These are phyloP conservation scores for Phytophthora uliginosa DNA, from an alignment of 352 stramenopile genomes.

Conservation along the genomic window DNA sequence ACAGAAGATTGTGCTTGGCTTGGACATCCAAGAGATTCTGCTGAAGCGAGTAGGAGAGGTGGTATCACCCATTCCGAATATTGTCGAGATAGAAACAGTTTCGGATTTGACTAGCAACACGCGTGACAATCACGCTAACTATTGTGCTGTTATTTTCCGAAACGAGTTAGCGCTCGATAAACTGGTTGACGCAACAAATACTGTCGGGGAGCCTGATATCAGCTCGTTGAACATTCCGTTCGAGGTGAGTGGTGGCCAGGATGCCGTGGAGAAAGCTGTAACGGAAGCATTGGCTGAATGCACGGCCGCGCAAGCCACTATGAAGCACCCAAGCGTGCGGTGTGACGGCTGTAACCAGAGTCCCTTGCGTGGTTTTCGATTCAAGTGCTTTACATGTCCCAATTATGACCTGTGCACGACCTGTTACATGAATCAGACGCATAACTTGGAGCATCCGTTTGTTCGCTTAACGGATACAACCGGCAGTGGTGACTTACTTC, in stretches of 20 bases:
- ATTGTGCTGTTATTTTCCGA: slow-evolving; percentile 62
- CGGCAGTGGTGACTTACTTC: slow-evolving; percentile 64
- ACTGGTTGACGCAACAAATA: slow-evolving; percentile 54
- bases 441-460: slow-evolving; percentile 78
- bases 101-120: not conserved
- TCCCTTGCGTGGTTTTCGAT: slow-evolving; percentile 71
- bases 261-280: slow-evolving; percentile 35
- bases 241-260: slow-evolving; percentile 26
- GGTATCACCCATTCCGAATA: slow-evolving; percentile 27
- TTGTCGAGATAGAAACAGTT: not conserved
- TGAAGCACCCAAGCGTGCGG: slow-evolving; percentile 75
- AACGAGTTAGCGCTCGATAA: slow-evolving; percentile 53
- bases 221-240: slow-evolving; percentile 42
- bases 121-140: slow-evolving; percentile 14
- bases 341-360: slow-evolving; percentile 85
- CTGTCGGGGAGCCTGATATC: slow-evolving; percentile 51
- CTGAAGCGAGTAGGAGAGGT: slow-evolving; percentile 46
- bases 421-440: slow-evolving; percentile 74
- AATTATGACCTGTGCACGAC: slow-evolving; percentile 82
- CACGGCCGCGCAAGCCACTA: slow-evolving; percentile 31
- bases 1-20: slow-evolving; percentile 26
- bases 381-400: slow-evolving; percentile 81
- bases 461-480: slow-evolving; percentile 59
- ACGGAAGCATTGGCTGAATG: slow-evolving; percentile 37
- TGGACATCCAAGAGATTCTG: slow-evolving; percentile 43